A percentile compares a stretch with the other conserved stretches of the same genome.
Evolutionary conservation across 345 rosid genomes (phyloP).

Genomic region (Erodium maritimum): DNA sequence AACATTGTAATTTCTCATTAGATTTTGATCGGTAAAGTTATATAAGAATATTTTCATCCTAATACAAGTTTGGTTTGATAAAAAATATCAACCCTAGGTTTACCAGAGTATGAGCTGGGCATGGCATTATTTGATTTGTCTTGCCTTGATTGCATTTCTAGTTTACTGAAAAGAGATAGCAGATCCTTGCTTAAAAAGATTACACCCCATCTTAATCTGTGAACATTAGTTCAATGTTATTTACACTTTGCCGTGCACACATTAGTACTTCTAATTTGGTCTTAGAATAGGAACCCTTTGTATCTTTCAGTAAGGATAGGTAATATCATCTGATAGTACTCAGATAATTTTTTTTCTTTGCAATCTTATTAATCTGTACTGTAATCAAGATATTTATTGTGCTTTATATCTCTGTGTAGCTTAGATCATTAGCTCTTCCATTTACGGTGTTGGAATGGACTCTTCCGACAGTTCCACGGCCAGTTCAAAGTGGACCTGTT

Average conservation of each 20-base stretch:
- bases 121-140: too few relatives aligned
- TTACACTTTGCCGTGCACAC: background rate
- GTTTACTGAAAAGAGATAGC: too few relatives aligned
- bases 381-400: slow-evolving; percentile 28
- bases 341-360: slow-evolving; percentile 3
- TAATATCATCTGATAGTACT: background rate
- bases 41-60: background rate
- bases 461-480: slow-evolving; percentile 89
- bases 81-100: too few relatives aligned
- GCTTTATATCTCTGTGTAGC: slow-evolving; percentile 57
- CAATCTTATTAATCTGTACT: slow-evolving; percentile 1
- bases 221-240: too few relatives aligned
- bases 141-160: too few relatives aligned
- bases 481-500: slow-evolving; percentile 47
- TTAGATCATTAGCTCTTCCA: slow-evolving; percentile 99
- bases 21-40: background rate
- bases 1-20: too few relatives aligned
- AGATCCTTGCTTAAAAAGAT: too few relatives aligned
- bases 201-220: too few relatives aligned
- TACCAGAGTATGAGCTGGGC: background rate
- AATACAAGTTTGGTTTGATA: background rate
- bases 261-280: background rate
- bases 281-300: background rate
- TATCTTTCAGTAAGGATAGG: background rate
- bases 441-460: slow-evolving; percentile 99